Percentiles rank a stretch among this genome's conserved stretches.
These are phyloP conservation scores for Batrachochytrium dendrobatidis DNA, from an alignment of 371 early-diverging fungal genomes.

Conservation along the genomic window DNA sequence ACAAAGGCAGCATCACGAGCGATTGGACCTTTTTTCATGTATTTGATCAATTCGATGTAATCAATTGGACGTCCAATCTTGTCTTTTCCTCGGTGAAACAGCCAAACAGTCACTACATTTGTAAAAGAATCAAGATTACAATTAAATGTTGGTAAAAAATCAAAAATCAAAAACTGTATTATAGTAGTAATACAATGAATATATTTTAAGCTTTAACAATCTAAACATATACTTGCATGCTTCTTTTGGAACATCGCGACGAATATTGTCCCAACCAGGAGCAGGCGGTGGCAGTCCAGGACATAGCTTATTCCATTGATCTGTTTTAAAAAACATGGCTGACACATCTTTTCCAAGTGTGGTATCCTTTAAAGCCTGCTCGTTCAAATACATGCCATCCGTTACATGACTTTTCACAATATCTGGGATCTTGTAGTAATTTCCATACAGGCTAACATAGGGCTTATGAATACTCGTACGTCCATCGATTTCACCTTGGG, in stretches of 20 bases:
- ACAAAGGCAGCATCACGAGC: conserved; percentile 6
- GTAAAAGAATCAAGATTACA: too few species aligned
- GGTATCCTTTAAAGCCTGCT: neutral
- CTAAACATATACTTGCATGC: neutral
- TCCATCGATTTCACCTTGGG: conserved; percentile 23
- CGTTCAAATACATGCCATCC: conserved; percentile 1
- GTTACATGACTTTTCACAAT: conserved; percentile 21
- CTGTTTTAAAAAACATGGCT: conserved; percentile 2
- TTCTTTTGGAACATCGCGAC: neutral
- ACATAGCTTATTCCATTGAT: neutral
- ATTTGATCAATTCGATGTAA: neutral
- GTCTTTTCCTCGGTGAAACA: conserved; percentile 3
- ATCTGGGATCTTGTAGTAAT: conserved; percentile 24
- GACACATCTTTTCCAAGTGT: conserved; percentile 31
- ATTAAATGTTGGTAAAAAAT: neutral
- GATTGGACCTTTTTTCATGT: neutral
- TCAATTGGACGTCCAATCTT: neutral
- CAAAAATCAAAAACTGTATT: too few species aligned
- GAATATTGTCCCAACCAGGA: conserved; percentile 5
- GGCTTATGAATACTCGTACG: too few species aligned
- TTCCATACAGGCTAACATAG: conserved; percentile 35
- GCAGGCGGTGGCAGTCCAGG: neutral
- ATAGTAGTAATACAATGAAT: neutral
- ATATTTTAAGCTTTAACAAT: neutral
- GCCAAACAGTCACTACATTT: conserved; percentile 6